Evolutionary conservation across 805 yeast genomes (phyloP).

Genomic region (Candida loeiensis): DNA sequence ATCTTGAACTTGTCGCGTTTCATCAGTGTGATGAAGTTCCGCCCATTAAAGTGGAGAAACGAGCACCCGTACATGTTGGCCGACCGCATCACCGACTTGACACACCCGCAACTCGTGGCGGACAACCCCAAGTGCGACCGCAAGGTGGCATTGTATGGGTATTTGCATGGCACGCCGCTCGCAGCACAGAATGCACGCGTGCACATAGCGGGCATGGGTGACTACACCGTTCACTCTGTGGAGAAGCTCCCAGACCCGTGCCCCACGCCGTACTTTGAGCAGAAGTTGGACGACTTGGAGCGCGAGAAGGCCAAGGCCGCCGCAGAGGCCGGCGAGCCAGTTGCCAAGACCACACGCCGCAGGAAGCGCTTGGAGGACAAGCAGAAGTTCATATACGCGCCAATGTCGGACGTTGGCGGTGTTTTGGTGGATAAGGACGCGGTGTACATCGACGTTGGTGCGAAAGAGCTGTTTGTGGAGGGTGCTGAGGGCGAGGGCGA

Average conservation of each 20-base stretch:
- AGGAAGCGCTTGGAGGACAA: slow-evolving; percentile 91
- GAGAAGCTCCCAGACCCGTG: slow-evolving; percentile 98
- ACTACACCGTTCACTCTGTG: slow-evolving; percentile 65
- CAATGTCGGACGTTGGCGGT: slow-evolving; percentile 99
- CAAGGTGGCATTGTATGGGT: slow-evolving; percentile 88
- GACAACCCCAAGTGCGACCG: slow-evolving; percentile 81
- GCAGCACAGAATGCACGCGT: slow-evolving; percentile 65
- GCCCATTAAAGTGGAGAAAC: slow-evolving; percentile 99
- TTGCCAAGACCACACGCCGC: slow-evolving; percentile 56
- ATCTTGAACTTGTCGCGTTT: slow-evolving; percentile 87
- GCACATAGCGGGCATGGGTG: slow-evolving; percentile 96
- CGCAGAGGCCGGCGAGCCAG: slow-evolving; percentile 54
- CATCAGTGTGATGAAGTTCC: slow-evolving; percentile 94
- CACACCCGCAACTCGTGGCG: slow-evolving; percentile 83
- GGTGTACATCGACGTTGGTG: slow-evolving; percentile 84
- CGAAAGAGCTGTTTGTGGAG: slow-evolving; percentile 46
- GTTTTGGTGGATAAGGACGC: slow-evolving; percentile 96
- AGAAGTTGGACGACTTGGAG: slow-evolving; percentile 75
- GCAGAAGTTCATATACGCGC: slow-evolving; percentile 93
- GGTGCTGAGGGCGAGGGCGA: slow-evolving; percentile 86
- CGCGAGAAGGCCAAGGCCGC: slow-evolving; percentile 67
- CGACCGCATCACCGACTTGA: slow-evolving; percentile 88
- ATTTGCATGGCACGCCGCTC: slow-evolving; percentile 89
- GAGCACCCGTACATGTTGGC: slow-evolving; percentile 94
- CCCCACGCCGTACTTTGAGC: slow-evolving; percentile 93